phyloP scores from a whole-genome alignment of 352 stramenopile species.

The Phytophthora quininea region DNA sequence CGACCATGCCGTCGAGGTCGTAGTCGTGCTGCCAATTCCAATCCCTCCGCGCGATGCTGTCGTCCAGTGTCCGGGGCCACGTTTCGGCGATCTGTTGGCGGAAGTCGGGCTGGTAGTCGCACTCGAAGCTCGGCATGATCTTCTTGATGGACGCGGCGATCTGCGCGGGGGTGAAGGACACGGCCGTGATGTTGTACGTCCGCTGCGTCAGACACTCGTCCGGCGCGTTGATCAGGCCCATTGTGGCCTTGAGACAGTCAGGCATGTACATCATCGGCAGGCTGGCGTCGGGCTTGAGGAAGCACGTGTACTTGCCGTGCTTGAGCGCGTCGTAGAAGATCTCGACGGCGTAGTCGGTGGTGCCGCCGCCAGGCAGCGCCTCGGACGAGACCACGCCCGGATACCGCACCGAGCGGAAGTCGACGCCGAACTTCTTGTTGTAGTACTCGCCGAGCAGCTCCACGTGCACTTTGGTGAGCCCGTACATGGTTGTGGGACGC shows the following conservation, averaged over 20 bases:
- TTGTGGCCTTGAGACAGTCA: conserved; percentile 89
- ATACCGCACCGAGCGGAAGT: conserved; percentile 93
- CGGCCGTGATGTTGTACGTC: conserved; percentile 91
- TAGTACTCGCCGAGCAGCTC: conserved; percentile 94
- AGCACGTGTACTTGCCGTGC: conserved; percentile 90
- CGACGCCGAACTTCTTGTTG: conserved; percentile 90
- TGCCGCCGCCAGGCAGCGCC: conserved; percentile 83
- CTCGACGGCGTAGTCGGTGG: conserved; percentile 92
- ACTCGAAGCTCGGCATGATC: conserved; percentile 87
- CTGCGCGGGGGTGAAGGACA: conserved; percentile 90
- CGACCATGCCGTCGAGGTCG: conserved; percentile 89
- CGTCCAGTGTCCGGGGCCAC: conserved; percentile 89
- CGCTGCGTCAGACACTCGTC: conserved; percentile 78
- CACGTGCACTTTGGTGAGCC: conserved; percentile 92
- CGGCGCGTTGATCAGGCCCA: conserved; percentile 80
- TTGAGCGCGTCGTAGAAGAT: conserved; percentile 94
- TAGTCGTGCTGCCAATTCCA: conserved; percentile 92
- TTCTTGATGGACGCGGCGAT: conserved; percentile 87
- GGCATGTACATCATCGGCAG: conserved; percentile 97
- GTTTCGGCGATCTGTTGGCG: conserved; percentile 92
- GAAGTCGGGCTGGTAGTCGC: conserved; percentile 90
- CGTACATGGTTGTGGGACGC: conserved; percentile 92
- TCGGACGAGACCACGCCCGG: conserved; percentile 91
- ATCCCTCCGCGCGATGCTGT: conserved; percentile 80
- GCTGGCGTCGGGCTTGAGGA: conserved; percentile 74